Base-by-base conservation (phyloP, 2,329 filamentous ascomycete genomes). In the Fusarium sp. region DNA sequence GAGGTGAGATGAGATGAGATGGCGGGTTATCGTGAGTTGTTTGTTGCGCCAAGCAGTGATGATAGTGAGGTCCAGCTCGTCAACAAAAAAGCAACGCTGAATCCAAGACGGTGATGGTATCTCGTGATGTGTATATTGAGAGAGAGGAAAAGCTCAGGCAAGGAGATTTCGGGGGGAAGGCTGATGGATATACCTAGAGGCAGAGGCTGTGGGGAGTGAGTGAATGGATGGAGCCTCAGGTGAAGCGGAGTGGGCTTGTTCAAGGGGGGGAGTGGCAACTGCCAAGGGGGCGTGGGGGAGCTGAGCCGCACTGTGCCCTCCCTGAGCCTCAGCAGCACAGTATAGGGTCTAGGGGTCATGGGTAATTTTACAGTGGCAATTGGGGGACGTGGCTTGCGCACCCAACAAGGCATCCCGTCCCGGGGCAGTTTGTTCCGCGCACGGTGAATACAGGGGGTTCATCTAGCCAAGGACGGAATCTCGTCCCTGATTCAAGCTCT, bases 11-110 rank as follows among this genome's bases (percentile, higher is more conserved):
- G 44, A 40, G 52, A 38, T 52, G 57, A 40, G 36, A 31, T 54
- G 39, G 49, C 32, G 32, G 11, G 49, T 13, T 38, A 29, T 46
- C 42, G 19, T 57, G 46, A 45, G 42, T 24, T 48, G 53, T 38
- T 53, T 51, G 35, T 46, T 67, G 67, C 65, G 51, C 67, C 65
- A 61, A 67, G 65, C 65, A 65, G 56, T 42, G 43, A 41, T 51
- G 53, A 53, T 61, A 42, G 53, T 50, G 57, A 69, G 60, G 43
- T 53, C 61, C 61, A 61, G 61, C 61, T 64, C 61, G 35, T 62
- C 46, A 49, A 39, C 35, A 46, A 44, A 48, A 36, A 57, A 36
- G 12, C n/a, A 49, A 42, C 38, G 54, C 48, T 57, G 34, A 47
- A 50, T 36, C 24, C 15, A 24, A 45, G 43, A 11, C 44, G 39